Evolutionary conservation across 2,329 filamentous ascomycete species (phyloP), one percentile per base, ranked within the genome.

Genomic region (Esteya vermicola): DNA sequence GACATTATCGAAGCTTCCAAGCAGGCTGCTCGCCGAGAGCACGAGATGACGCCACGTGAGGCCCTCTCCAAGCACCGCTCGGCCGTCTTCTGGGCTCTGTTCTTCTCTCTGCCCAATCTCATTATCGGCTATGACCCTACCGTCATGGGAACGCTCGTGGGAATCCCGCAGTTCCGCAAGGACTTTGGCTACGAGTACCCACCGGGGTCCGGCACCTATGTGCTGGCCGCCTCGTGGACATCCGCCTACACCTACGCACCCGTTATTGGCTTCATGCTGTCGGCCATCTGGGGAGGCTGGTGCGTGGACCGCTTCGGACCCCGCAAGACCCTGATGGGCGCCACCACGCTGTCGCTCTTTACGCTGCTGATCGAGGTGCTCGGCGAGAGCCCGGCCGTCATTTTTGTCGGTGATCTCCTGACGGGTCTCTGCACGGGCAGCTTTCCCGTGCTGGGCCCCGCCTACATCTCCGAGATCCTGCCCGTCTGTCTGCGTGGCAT

Each of bases 401-500:
- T 35, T 14, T 35, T 35, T 20, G 13, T n/a, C 21, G 33, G 33
- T 4, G 33, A 35, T 21, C 9, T 35, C 14, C 21, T 35, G 33
- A 23, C 33, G 3, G 33, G 20, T 16, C 20, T 35, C 20, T n/a
- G 14, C 6, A 23, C 21, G 21, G 33, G 33, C 21, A 23, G 33
- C 14, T 35, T 35, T 16, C 33, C 33, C 12, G 33, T 23, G 14
- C 33, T 35, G 5, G 33, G 33, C 9, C 33, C 33, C 14, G 30
- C 38, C 8, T 50, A 51, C 30, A 41, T 50, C 28, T 21, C 7
- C 22, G n/a, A 39, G 38, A 30, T 52, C 33, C 36, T 41, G 9
- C 52, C 52, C 4, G 40, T 49, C 21, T 46, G 48, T 4, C 44
- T 54, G 4, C 45, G 52, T 27, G 52, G 52, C 18, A 13, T 53